Conservation (phyloP, 2,329 filamentous ascomycete genomes). For the Cercospora janseana region DNA sequence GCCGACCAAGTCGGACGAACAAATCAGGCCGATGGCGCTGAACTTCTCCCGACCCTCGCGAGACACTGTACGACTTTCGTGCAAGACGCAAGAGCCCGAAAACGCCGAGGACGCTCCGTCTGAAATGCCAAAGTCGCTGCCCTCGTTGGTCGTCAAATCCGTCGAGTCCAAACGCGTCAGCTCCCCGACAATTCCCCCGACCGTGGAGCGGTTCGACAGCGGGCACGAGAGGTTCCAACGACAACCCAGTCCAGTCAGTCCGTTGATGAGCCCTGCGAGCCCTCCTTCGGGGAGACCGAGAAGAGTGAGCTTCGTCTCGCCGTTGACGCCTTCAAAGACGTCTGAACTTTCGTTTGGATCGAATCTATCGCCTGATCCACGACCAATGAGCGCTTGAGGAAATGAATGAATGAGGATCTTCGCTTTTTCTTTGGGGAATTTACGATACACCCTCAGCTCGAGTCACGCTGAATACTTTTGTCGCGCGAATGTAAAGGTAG, state of each 20-base stretch:
- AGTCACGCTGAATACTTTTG: not conserved
- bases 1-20: slow-evolving; percentile 1
- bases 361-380: not conserved
- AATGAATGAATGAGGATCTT: too few species aligned
- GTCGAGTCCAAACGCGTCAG: slow-evolving; percentile 6
- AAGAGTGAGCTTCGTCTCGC: slow-evolving; percentile 7
- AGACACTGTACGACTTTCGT: not conserved
- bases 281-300: not conserved
- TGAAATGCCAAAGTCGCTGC: not conserved
- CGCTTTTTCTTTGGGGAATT: too few species aligned
- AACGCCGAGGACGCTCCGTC: not conserved
- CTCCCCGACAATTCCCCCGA: slow-evolving; percentile 11
- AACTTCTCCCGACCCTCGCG: slow-evolving; percentile 5
- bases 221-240: not conserved
- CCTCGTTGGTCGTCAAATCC: not conserved
- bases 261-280: not conserved
- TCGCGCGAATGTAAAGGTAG: not conserved
- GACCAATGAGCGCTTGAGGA: not conserved
- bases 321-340: not conserved
- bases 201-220: not conserved
- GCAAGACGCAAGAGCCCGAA: slow-evolving; percentile 2
- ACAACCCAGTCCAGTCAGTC: slow-evolving; percentile 5
- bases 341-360: not conserved
- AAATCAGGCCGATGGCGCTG: not conserved
- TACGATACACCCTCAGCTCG: not conserved